phyloP scores from a whole-genome alignment of 2,329 filamentous ascomycete species.

The Ploettnerulaceae sp. region DNA sequence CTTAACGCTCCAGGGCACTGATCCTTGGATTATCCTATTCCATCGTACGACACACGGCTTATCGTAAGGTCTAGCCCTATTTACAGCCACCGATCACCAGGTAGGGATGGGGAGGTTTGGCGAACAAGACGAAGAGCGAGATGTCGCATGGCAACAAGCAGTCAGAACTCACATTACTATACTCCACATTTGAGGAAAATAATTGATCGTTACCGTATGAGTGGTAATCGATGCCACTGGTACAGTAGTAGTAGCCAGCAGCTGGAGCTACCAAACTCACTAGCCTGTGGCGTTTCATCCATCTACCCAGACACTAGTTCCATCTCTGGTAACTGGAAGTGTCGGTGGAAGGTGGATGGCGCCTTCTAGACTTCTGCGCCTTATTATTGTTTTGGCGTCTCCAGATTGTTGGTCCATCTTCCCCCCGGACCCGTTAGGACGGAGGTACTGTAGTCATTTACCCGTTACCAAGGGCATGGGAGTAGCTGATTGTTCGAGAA shows the following conservation, averaged over 20 bases:
- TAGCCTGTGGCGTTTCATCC: no score
- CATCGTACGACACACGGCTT: slow-evolving; percentile 3
- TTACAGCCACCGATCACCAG: no score
- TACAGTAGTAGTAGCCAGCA: no score
- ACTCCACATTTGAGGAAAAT: no score
- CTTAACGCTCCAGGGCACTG: no score
- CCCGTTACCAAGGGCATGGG: slow-evolving; percentile 20
- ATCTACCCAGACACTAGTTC: no score
- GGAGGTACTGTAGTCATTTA: slow-evolving; percentile 6
- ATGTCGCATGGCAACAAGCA: neutral
- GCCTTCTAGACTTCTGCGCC: slow-evolving; percentile 7
- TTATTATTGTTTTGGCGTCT: neutral
- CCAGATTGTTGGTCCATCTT: slow-evolving; percentile 1
- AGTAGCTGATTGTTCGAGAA: no score
- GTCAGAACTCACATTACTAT: slow-evolving; percentile 1
- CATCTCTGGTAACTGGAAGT: neutral
- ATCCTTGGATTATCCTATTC: no score
- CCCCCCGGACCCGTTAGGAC: no score
- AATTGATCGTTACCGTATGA: no score
- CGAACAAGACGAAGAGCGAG: neutral
- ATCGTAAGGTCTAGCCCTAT: slow-evolving; percentile 2
- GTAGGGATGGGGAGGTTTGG: neutral
- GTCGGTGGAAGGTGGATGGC: slow-evolving; percentile 4
- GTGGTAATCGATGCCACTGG: no score
- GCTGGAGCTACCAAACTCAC: no score